Evolutionary conservation across 2,329 filamentous ascomycete genomes (phyloP), one percentile per base, ranked within the genome.

Genomic region (Diaporthe citrichinensis): DNA sequence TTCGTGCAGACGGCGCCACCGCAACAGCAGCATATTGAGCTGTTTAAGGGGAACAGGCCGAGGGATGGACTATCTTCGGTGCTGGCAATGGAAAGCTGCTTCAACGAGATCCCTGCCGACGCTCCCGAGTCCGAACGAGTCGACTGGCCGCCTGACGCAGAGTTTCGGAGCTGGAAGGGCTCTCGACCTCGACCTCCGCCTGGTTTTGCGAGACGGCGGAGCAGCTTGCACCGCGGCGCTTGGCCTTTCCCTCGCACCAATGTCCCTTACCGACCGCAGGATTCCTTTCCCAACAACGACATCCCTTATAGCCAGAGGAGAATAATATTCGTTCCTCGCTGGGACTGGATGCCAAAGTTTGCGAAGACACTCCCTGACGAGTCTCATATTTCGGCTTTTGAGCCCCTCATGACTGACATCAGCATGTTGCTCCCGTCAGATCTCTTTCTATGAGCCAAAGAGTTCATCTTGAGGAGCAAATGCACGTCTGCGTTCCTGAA

Each of bases 181-280:
- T 58, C 17, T 34, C 59, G 49, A 25, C 59, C 49, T 39, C 57
- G 31, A 1, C 57, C 57, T 17, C 31, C 46, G 17, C 59, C 58
- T 2, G 65, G 65, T 4, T 41, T 55, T 41, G 34, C 65, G 4
- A 65, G 71, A 46, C 20, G 20, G 25, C 25, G 71, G 25, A n/a
- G 71, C 23, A 49, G 36, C 34, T 62, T 57, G 6, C 25, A 55
- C 3, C 46, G 58, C 23, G 58, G 71, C 1, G 46, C 23, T 4
- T 73, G 71, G 71, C 71, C 71, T 6, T 46, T 65, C 17, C 71
- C 71, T 46, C 71, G 46, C 23, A n/a, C 17, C 36, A 73, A 73
- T 31, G n/a, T 46, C 46, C 58, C 71, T 55, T 55, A 34, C 25
- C 44, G 58, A 39, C 25, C 58, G 4, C 17, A 55, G 7, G 58